Percentiles rank a stretch among this genome's conserved stretches.
Conservation (phyloP, 148 eudicot genomes). For the Vaccinium corymbosum region DNA sequence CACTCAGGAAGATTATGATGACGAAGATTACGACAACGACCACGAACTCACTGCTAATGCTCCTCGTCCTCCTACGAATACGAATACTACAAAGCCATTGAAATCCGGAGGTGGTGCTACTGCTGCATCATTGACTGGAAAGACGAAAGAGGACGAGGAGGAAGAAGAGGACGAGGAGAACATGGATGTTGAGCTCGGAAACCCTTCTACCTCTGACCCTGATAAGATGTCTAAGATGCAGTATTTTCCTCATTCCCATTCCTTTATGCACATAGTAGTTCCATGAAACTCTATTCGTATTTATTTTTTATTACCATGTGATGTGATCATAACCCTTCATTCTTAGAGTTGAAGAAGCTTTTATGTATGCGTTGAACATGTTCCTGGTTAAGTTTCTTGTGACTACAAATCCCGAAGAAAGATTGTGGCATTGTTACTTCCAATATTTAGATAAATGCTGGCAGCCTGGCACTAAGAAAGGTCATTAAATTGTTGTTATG, state of each 20-base stretch:
- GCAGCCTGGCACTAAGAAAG: not conserved
- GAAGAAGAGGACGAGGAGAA: conserved; percentile 78
- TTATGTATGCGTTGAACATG: not conserved
- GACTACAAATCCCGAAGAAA: not conserved
- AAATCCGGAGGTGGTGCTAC: conserved; percentile 37
- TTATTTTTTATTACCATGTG: not conserved
- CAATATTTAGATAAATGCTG: too few species aligned
- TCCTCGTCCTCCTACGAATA: conserved; percentile 13
- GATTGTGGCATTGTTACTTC: not conserved
- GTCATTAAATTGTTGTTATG: not conserved
- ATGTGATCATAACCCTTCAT: not conserved
- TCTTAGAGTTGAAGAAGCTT: not conserved
- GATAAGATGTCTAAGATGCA: conserved; percentile 91
- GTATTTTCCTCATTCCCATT: conserved; percentile 34
- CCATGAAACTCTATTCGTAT: not conserved
- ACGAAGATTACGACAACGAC: conserved; percentile 15
- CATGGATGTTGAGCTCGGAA: conserved; percentile 79
- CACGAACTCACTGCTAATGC: not conserved
- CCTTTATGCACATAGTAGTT: not conserved
- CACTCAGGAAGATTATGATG: conserved; percentile 32
- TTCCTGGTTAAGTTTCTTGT: not conserved
- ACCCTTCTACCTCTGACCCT: conserved; percentile 60
- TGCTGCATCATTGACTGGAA: conserved; percentile 24
- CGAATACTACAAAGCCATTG: conserved; percentile 23
- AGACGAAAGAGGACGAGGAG: conserved; percentile 72